Evolutionary conservation across 1,284 basidiomycete species (phyloP), one percentile per base, ranked within the genome.

Genomic region (Kwoniella shivajii): DNA sequence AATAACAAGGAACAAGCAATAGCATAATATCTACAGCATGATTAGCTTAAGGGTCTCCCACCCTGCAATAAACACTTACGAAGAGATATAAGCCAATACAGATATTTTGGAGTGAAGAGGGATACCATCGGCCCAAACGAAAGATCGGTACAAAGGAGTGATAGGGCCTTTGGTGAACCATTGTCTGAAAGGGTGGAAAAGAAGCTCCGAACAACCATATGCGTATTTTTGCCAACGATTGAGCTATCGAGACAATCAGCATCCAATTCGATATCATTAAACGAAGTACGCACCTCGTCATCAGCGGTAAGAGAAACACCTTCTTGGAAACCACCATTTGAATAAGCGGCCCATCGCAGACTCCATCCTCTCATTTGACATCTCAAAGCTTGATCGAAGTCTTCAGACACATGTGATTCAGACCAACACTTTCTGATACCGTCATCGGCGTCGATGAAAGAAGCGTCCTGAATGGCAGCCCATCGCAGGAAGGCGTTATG

Each of bases 181-280:
- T 31, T 84, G 70, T 50, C 83, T 80, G 50, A 91, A 62, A 0
- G 88, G 88, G 67, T 89, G 85, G 82, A 90, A 89, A 63, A 90
- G 83, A 48, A 90, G 80, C 73, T 89, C 88, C 46, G 71, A 88
- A 54, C 76, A 63, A 6, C 89, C 88, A 71, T 88, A 92, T 0
- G 87, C 82, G 68, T 92, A 92, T 72, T 92, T 92, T 64, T 91
- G 88, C 90, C 90, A 92, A 7, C 90, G 78, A 65, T 90, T 90
- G 31, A 71, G 56, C 63, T 68, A 39, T 11, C n/a, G n/a, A n/a
- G n/a, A n/a, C n/a, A n/a, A n/a, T n/a, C n/a, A n/a, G n/a, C n/a
- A n/a, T n/a, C n/a, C n/a, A n/a, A n/a, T n/a, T n/a, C n/a, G n/a
- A n/a, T n/a, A n/a, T n/a, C n/a, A n/a, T n/a, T n/a, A n/a, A n/a